Evolutionary conservation across 2,329 filamentous ascomycete genomes (phyloP).

Genomic region (Xylariaceae sp.): DNA sequence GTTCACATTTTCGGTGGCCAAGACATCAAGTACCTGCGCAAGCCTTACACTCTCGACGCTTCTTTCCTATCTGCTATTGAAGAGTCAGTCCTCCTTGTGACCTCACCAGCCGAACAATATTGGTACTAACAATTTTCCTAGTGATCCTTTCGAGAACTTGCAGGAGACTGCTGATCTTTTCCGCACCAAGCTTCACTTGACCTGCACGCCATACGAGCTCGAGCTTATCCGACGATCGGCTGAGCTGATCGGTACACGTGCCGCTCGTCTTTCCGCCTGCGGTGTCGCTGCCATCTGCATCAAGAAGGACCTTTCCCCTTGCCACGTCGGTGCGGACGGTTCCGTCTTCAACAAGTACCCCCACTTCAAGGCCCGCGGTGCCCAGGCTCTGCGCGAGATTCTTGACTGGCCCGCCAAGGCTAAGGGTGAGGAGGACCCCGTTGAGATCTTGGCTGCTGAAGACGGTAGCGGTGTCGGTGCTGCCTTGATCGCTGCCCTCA

Average conservation of each 20-base stretch:
- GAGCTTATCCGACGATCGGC: conserved; percentile 84
- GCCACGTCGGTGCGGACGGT: conserved; percentile 94
- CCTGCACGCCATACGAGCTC: conserved; percentile 69
- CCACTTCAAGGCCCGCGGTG: conserved; percentile 91
- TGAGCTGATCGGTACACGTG: conserved; percentile 90
- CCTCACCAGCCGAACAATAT: background rate
- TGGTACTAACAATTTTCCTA: conserved; percentile 33
- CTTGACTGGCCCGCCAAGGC: conserved; percentile 82
- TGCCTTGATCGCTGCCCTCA: conserved; percentile 79
- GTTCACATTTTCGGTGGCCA: conserved; percentile 76
- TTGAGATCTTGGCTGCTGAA: conserved; percentile 84
- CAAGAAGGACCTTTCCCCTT: conserved; percentile 84
- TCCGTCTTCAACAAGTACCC: conserved; percentile 99
- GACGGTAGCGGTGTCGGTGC: conserved; percentile 97
- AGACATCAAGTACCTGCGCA: conserved; percentile 73
- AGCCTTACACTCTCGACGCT: conserved; percentile 83
- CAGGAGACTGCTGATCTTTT: conserved; percentile 83
- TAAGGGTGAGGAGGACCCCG: conserved; percentile 72
- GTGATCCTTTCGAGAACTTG: conserved; percentile 92
- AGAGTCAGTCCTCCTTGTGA: conserved; percentile 51
- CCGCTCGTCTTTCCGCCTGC: conserved; percentile 86
- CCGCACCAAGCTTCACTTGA: conserved; percentile 66
- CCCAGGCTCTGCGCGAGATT: conserved; percentile 86
- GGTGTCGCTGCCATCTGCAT: conserved; percentile 94
- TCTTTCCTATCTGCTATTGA: conserved; percentile 92